phyloP scores from a whole-genome alignment of 139 green algal species.

The Chlorella sp. region DNA sequence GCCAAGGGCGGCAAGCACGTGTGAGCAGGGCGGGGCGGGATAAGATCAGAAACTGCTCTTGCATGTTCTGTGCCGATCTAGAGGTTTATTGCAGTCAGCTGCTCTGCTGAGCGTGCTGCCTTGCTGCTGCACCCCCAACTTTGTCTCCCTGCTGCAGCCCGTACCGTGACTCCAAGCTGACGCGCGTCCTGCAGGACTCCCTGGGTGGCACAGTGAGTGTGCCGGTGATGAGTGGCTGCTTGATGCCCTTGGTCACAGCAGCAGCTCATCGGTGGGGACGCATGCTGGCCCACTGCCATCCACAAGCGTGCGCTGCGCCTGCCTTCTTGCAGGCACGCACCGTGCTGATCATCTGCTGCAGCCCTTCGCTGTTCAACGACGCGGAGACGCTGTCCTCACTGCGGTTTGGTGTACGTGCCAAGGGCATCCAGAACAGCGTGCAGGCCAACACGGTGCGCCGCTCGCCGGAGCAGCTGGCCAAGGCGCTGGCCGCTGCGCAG shows the following conservation, averaged over 20 bases:
- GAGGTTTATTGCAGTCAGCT: no score
- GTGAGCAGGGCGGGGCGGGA: no score
- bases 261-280: no score
- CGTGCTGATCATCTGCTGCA: constrained; percentile 85
- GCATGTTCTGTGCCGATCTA: no score
- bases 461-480: constrained; percentile 25
- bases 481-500: constrained; percentile 11
- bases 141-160: constrained; percentile 16
- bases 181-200: constrained; percentile 78
- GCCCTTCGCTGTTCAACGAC: constrained; percentile 62
- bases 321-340: constrained; percentile 46
- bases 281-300: no score
- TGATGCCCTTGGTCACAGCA: no score
- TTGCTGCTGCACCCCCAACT: neutral
- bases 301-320: no score
- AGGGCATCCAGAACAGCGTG: constrained; percentile 37
- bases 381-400: constrained; percentile 81
- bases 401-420: constrained; percentile 68
- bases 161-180: constrained; percentile 75
- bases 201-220: constrained; percentile 64
- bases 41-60: no score
- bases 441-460: constrained; percentile 10
- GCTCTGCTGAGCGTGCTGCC: no score
- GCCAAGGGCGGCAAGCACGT: no score
- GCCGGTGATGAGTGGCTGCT: no score